Conservation (phyloP, 1,284 basidiomycete species). For the Rhodotorula glutinis region DNA sequence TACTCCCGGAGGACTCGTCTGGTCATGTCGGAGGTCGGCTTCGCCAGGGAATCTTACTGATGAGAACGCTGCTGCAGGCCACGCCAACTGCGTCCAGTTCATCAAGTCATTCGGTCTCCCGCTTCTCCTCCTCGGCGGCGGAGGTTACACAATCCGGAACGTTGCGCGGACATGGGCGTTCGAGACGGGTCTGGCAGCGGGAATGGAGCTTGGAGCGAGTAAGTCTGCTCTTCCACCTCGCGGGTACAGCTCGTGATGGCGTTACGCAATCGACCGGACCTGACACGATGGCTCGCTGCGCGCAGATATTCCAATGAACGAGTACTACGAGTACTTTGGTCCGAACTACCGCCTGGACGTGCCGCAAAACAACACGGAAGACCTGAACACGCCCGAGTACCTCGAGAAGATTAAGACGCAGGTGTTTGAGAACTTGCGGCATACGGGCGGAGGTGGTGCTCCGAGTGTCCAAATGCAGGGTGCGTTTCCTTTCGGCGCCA, state of each 20-base stretch:
- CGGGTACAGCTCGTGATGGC: no score
- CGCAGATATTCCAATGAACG: constrained; percentile 93
- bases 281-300: no score
- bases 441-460: constrained; percentile 65
- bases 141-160: constrained; percentile 98
- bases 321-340: constrained; percentile 99
- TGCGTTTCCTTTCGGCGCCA: constrained; percentile 53
- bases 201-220: constrained; percentile 85
- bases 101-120: constrained; percentile 96
- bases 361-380: constrained; percentile 90
- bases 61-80: constrained; percentile 54
- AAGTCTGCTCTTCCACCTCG: constrained; percentile 43
- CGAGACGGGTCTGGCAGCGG: constrained; percentile 94
- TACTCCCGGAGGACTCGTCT: background rate
- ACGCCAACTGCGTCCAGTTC: constrained; percentile 95
- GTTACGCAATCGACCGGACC: no score
- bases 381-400: constrained; percentile 90
- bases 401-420: constrained; percentile 88
- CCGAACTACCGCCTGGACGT: constrained; percentile 98
- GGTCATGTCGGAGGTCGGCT: background rate
- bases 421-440: constrained; percentile 83
- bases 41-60: background rate
- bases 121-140: constrained; percentile 87
- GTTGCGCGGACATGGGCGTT: constrained; percentile 97
- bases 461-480: constrained; percentile 86